Base-by-base conservation (phyloP, 2,329 filamentous ascomycete genomes). In the Apiospora pterosperma region DNA sequence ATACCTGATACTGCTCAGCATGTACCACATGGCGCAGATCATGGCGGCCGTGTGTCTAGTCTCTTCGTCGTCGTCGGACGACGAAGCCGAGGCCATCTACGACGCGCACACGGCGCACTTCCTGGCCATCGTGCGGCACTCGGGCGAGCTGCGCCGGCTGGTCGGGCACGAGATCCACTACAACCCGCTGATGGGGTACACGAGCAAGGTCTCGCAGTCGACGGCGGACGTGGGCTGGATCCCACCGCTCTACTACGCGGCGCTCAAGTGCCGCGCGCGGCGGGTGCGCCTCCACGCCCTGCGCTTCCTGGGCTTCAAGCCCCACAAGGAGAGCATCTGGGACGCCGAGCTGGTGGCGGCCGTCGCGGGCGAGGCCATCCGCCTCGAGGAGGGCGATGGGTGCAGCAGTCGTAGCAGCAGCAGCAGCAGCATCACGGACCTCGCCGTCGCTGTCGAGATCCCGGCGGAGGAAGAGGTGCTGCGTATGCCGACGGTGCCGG, bases 241-340 rank as follows among this genome's bases (percentile, higher is more conserved):
- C 11, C 73, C 80, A 7, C 77, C 80, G 0, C 73, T 84, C 3
- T 84, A 82, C 65, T 84, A 77, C 65, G 69, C 76, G 2, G 82
- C 80, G 0, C 63, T 81, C 4, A 84, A 84, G 65, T 85, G 83
- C 48, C 80, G 83, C 0, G 70, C 77, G 2, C 77, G 75, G 44
- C 69, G 71, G 4, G 70, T 84, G 10, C 76, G 83, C 39, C 65
- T 74, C 0, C 77, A 80, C 7, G 69, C 71, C 21, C 36, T 73
- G 31, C 38, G 52, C 31, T 64, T 66, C 5, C 39, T 70, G 0
- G 69, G 70, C 21, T 65, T 66, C 1, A 64, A 68, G 1, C 67
- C 69, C 2, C 75, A 79, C 7, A 60, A 38, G 59, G 59, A 60
- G 59, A 36, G 59, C 14, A 38, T 60, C 4, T 60, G 59, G 59